Evolutionary conservation across 78 protist species (phyloP).

Genomic region (Monosiga brevicollis): DNA sequence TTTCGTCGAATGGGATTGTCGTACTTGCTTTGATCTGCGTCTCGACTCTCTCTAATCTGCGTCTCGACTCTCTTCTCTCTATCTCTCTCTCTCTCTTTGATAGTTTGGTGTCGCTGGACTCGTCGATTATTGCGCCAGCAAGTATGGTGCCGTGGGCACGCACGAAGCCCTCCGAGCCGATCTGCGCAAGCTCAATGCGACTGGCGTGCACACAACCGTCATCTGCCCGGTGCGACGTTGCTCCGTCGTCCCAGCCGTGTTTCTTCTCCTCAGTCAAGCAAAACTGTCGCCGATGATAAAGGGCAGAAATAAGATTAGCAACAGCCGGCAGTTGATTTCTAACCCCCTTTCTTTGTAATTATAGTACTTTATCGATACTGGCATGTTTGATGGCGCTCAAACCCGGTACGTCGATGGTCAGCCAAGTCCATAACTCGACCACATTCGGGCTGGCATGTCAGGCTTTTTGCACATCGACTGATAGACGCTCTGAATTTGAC

Average conservation of each 20-base stretch:
- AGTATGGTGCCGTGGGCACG: conserved; percentile 30
- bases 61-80: not conserved
- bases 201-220: not conserved
- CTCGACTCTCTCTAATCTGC: not conserved
- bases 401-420: not conserved
- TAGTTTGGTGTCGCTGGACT: conserved; percentile 18
- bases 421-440: not conserved
- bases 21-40: not conserved
- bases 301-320: no score
- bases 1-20: not conserved
- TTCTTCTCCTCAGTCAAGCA: not conserved
- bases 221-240: conserved; percentile 40
- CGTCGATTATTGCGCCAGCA: conserved; percentile 35
- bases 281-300: no score
- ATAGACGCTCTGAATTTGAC: no score
- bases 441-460: not conserved
- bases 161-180: conserved; percentile 24
- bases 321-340: not conserved
- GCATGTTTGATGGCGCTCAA: not conserved
- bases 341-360: not conserved
- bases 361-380: not conserved
- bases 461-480: no score
- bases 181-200: not conserved
- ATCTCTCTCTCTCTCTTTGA: conserved; percentile 8
- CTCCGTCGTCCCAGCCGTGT: not conserved